Percentiles rank a stretch among this genome's conserved stretches.
Conservation (phyloP, 2,329 filamentous ascomycete genomes). For the Fusarium denticulatum region DNA sequence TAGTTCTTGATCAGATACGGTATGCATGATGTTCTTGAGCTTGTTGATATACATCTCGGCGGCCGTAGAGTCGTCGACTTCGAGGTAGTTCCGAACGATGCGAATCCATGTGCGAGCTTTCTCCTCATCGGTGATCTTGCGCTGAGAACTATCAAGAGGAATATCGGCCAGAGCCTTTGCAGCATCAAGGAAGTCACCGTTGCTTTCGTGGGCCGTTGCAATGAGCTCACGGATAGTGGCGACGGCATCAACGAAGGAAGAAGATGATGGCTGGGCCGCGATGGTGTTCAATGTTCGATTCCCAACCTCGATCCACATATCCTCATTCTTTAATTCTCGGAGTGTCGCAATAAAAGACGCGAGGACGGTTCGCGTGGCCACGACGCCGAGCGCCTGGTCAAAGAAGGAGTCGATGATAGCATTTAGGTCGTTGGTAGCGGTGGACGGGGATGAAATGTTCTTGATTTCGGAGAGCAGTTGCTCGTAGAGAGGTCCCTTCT, state of each 20-base stretch:
- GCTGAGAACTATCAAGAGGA: constrained; percentile 88
- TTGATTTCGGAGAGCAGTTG: constrained; percentile 57
- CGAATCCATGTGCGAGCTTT: constrained; percentile 90
- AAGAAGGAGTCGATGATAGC: constrained; percentile 75
- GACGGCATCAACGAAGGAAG: constrained; percentile 84
- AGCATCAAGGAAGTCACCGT: constrained; percentile 82
- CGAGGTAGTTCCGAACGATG: constrained; percentile 92
- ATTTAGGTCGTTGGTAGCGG: constrained; percentile 66
- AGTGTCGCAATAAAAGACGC: constrained; percentile 73
- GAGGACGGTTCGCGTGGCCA: constrained; percentile 78
- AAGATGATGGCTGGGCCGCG: constrained; percentile 68
- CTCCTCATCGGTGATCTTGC: constrained; percentile 82
- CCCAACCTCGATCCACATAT: constrained; percentile 79
- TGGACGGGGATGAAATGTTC: constrained; percentile 52
- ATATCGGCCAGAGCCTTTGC: constrained; percentile 84
- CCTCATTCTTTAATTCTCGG: constrained; percentile 65
- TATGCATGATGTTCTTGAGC: constrained; percentile 90
- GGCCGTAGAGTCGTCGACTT: constrained; percentile 87
- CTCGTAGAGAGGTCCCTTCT: constrained; percentile 59
- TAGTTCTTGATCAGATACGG: constrained; percentile 76
- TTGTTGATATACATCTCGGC: constrained; percentile 93
- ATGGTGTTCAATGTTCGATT: constrained; percentile 76
- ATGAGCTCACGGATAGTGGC: constrained; percentile 81
- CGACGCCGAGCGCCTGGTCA: constrained; percentile 75
- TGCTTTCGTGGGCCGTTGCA: constrained; percentile 82